Conservation (phyloP, 2,329 filamentous ascomycete genomes). For the Beauveria asiatica region DNA sequence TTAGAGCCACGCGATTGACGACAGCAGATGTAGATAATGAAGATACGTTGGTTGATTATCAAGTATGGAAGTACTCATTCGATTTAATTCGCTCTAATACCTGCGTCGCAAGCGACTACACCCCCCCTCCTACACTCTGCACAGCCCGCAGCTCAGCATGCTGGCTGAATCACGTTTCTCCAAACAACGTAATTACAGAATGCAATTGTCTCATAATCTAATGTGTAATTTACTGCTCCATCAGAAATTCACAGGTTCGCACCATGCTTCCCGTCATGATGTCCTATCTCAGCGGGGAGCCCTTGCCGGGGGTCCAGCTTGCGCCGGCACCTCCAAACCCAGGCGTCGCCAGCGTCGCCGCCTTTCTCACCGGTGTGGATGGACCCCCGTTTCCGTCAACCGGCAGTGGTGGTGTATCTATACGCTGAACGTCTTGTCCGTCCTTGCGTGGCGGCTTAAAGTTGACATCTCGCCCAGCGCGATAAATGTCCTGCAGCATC, state of each 20-base stretch:
- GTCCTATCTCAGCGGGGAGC: constrained; percentile 26
- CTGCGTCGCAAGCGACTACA: no score
- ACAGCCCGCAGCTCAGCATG: neutral
- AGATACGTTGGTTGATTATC: neutral
- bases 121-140: fast-evolving
- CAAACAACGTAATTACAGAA: neutral
- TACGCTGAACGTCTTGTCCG: constrained; percentile 34
- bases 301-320: constrained; percentile 40
- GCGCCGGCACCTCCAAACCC: constrained; percentile 29
- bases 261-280: neutral
- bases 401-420: constrained; percentile 46
- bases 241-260: neutral
- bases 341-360: constrained; percentile 26
- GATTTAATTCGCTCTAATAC: neutral
- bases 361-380: constrained; percentile 39
- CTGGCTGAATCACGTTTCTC: neutral
- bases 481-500: constrained; percentile 82
- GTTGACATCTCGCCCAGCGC: constrained; percentile 37
- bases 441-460: constrained; percentile 44
- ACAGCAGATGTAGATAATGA: neutral
- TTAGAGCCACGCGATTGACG: neutral
- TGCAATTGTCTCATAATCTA: neutral
- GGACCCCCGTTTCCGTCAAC: constrained; percentile 27
- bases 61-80: neutral
- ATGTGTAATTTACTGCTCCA: neutral